Conservation (phyloP, 2,329 filamentous ascomycete genomes). For the Knoxdaviesia proteae region DNA sequence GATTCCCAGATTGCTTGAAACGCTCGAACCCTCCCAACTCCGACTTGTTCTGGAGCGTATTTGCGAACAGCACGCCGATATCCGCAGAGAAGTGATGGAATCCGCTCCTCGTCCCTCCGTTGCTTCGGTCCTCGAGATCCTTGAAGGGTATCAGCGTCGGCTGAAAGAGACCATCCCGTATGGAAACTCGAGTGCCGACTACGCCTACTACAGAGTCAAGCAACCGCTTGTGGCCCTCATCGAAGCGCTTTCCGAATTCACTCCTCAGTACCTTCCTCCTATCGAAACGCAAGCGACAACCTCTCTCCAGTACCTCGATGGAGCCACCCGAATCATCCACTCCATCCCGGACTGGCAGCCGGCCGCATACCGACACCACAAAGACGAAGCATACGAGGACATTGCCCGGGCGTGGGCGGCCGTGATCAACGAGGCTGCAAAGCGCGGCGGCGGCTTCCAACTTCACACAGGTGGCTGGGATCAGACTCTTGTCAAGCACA, state of each 20-base stretch:
- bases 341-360: slow-evolving; percentile 79
- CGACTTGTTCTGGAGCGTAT: slow-evolving; percentile 74
- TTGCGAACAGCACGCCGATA: slow-evolving; percentile 72
- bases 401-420: slow-evolving; percentile 84
- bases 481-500: slow-evolving; percentile 67
- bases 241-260: slow-evolving; percentile 83
- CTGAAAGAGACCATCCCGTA: slow-evolving; percentile 70
- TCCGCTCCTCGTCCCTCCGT: slow-evolving; percentile 78
- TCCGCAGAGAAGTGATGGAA: slow-evolving; percentile 65
- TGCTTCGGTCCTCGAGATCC: slow-evolving; percentile 55
- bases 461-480: slow-evolving; percentile 87
- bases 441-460: slow-evolving; percentile 76
- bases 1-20: slow-evolving; percentile 68
- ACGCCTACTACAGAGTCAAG: slow-evolving; percentile 83
- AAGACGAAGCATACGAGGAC: slow-evolving; percentile 90
- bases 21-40: slow-evolving; percentile 67
- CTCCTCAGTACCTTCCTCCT: slow-evolving; percentile 83
- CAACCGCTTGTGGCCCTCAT: slow-evolving; percentile 62
- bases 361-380: slow-evolving; percentile 73
- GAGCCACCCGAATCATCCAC: slow-evolving; percentile 78
- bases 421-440: slow-evolving; percentile 77
- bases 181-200: slow-evolving; percentile 69
- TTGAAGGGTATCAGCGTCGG: slow-evolving; percentile 61
- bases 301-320: slow-evolving; percentile 74
- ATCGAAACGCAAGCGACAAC: slow-evolving; percentile 67